Evolutionary conservation across 2,329 filamentous ascomycete genomes (phyloP), one percentile per base, ranked within the genome.

Genomic region (Torrubiella hemipterigena): DNA sequence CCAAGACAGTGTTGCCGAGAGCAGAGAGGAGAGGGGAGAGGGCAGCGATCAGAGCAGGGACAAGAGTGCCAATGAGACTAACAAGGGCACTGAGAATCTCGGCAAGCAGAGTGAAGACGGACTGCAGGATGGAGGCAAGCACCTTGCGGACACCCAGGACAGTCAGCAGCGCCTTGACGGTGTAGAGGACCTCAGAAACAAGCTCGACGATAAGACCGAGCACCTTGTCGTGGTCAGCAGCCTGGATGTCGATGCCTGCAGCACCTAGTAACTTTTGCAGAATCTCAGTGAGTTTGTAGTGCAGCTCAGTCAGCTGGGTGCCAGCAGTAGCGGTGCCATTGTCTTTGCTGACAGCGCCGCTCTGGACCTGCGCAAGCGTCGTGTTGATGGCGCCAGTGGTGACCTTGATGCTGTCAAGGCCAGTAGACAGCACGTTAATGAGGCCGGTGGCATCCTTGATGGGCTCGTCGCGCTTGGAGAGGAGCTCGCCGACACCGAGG

Each of bases 1-100:
- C 45, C 8, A 51, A 30, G n/a, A 50, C 21, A 16, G 38, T 43
- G 25, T 36, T 39, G 17, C 42, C 37, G 29, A 52, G 40, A 9
- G 37, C 44, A 26, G 39, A 33, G 10, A 52, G 46, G 35, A 52
- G 38, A 36, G 49, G 48, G 25, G 30, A 32, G 11, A 51, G 46
- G 17, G 30, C 40, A 29, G 38, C 36, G 19, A 48, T 17, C 15
- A 51, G 37, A 7, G 39, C 44, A 26, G 48, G 45, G n/a, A 49
- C 25, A 29, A 47, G 35, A 18, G 24, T 42, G 13, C 22, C 26
- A 8, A 50, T 31, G 17, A 49, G 38, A 18, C 38, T 44, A 14
- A 38, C 39, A 38, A 51, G 36, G 3, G 45, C 38, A 12, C 21
- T 24, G 7, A 51, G 36, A 13, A 51, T 33, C 30, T 45, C 41